Base-by-base conservation (phyloP, 75 land plant species). In the Pinus albicaulis region DNA sequence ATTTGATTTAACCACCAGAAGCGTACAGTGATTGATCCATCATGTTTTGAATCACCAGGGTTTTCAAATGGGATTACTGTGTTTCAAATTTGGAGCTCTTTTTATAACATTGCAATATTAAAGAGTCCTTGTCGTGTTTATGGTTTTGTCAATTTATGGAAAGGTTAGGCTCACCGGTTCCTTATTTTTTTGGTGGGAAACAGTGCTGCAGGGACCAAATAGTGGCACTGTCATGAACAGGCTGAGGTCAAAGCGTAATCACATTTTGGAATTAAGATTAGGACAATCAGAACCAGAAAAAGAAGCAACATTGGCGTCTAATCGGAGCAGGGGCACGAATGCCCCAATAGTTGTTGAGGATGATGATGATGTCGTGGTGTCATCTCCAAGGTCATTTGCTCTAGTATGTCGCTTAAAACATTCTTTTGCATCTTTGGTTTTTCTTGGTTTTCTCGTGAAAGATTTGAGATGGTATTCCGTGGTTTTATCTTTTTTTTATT, bases 301-400 rank as follows among this genome's bases (percentile, higher is more conserved):
- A 55, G 55, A 23, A 72, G 57, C 73, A 20, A 72, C 26, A 72
- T 72, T 55, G 74, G 74, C 25, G 28, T 22, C 56, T 55, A 25
- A 22, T 5, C 6, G 19, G n/a, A 72, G 5, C 15, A 23, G 53
- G 74, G 74, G 74, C 74, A 7, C 56, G 19, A 72, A 55, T 48
- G 25, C 31, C 57, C 57, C 79, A 17, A 71, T 77, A 56, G 22
- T 57, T 25, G 59, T 77, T 36, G 59, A 70, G 23, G 76, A 70
- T 26, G 79, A 55, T 17, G 79, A 77, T 57, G 79, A 77, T 36
- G 60, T 77, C 5, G 44, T 55, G 10, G 20, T 71, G 59, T 71
- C 79, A 26, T 68, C 74, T 22, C 76, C 78, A 66, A 34, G 76
- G 36, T 52, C 79, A 25, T 77, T 71, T 55, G 22, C 36, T 77